A percentile compares a stretch with the other conserved stretches of the same genome.
phyloP scores from a whole-genome alignment of 306 rosid genomes.

The Medicago ruthenica region DNA sequence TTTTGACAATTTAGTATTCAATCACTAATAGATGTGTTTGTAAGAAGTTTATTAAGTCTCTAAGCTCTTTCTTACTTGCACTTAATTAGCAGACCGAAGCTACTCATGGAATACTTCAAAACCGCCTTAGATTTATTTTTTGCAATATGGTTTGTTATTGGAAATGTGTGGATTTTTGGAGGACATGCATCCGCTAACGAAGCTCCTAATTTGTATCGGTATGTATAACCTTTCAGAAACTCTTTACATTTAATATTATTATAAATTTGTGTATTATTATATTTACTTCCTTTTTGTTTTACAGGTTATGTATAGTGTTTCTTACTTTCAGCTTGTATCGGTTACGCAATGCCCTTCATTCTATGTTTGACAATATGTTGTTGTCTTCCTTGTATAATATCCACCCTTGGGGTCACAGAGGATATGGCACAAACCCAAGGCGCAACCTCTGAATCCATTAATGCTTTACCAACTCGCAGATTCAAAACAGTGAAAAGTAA shows the following conservation, averaged over 20 bases:
- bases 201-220: slow-evolving; percentile 90
- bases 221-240: slow-evolving; percentile 36
- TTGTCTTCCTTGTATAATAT: slow-evolving; percentile 87
- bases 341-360: slow-evolving; percentile 89
- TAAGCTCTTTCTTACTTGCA: slow-evolving; percentile 25
- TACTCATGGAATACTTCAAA: slow-evolving; percentile 70
- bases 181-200: slow-evolving; percentile 64
- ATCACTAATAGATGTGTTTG: not conserved
- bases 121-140: slow-evolving; percentile 78
- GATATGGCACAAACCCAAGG: slow-evolving; percentile 71
- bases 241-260: slow-evolving; percentile 15
- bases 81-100: slow-evolving; percentile 59
- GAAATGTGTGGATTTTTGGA: slow-evolving; percentile 86
- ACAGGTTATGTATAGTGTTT: slow-evolving; percentile 88
- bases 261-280: not conserved
- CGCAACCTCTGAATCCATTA: slow-evolving; percentile 75
- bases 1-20: not conserved
- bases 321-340: slow-evolving; percentile 79
- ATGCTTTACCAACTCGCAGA: slow-evolving; percentile 79
- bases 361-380: slow-evolving; percentile 88
- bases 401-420: slow-evolving; percentile 77
- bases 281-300: slow-evolving; percentile 46
- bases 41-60: slow-evolving; percentile 14
- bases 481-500: slow-evolving; percentile 68
- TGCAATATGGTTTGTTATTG: slow-evolving; percentile 88